Base-by-base conservation (phyloP, 2,329 filamentous ascomycete species). In the Rhexocercosporidium sp. region DNA sequence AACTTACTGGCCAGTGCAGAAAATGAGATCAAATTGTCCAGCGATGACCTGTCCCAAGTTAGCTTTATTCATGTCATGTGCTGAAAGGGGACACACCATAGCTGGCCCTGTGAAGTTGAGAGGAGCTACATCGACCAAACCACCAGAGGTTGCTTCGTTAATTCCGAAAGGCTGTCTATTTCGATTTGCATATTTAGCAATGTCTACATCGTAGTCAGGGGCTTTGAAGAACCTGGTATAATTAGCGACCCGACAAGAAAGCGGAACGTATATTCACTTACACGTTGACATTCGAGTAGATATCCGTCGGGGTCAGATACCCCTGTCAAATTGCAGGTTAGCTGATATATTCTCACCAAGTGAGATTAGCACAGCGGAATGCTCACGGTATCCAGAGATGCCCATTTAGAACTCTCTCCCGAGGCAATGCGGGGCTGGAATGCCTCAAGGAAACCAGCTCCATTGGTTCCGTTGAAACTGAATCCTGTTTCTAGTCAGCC, bases 1-100 rank as follows among this genome's bases (percentile, higher is more conserved):
- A 53, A 31, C 49, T 53, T 27, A 53, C 49, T 53, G 49, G 18
- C 49, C 49, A 18, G 49, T 53, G n/a, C 49, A 53, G 16, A 53
- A 53, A 18, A 53, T 53, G 3, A 53, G 25, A 53, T 53, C 49
- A 16, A 53, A 53, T 6, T 53, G 49, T 53, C 49, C 49, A 31
- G 49, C 49, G 25, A 53, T 53, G 14, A 53, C 49, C 49, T 53
- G 16, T 9, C 16, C 25, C 46, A 25, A 14, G 14, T 53, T 16
- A 53, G 49, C 5, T 25, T n/a, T 1, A n/a, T 27, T 53, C 49
- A 53, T 7, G 16, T 31, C 25, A 53, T 9, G 49, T n/a, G 1
- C 9, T 16, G 27, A 3, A 18, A 2, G 25, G 1, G 49, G n/a
- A 31, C 27, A 31, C 7, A 53, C 49, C 49, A 53, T 53, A n/a